Evolutionary conservation across 352 stramenopile genomes (phyloP), one percentile per base, ranked within the genome.

Genomic region (Stramenopiles sp.): DNA sequence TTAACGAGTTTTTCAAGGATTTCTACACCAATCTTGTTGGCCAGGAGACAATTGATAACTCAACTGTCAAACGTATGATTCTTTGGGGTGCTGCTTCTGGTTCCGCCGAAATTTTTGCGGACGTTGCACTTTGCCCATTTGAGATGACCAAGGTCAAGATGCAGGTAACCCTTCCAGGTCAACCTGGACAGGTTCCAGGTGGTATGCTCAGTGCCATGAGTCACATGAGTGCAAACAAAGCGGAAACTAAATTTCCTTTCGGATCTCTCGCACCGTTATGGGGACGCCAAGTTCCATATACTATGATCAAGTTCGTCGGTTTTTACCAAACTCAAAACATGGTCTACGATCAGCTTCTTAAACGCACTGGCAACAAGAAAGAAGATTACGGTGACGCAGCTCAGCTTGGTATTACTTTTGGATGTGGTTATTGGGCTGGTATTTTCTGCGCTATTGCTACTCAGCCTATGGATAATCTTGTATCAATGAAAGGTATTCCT

Each of bases 401-500:
- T 29, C 84, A 93, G 60, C 56, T 98, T 28, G 73, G 71, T 38
- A 58, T 98, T 35, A 91, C 81, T 8, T 83, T 98, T 43, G 53
- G 59, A n/a, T 93, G 77, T 29, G 85, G 85, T 68, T 90, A 94
- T 55, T 67, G 96, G 59, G 83, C 85, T 48, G 85, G 85, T 79
- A 75, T 98, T 52, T 84, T 89, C 47, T 86, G 79, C 43, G 85
- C 85, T 44, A 85, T 98, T 47, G 87, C 96, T 47, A 95, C 81
- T 51, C 85, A 98, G 66, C 83, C 85, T 40, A 80, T 81, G 36
- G 85, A 98, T 62, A 93, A 77, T 29, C 67, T 96, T 38, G 71
- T 98, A 47, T 95, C 79, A 36, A 88, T 93, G 59, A 74, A 74
- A 46, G 71, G 53, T 3, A 62, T 59, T 21, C n/a, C n/a, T n/a